These are phyloP conservation scores for Borovskyia barvae DNA, from an alignment of 208 protist genomes.

Conservation along the genomic window DNA sequence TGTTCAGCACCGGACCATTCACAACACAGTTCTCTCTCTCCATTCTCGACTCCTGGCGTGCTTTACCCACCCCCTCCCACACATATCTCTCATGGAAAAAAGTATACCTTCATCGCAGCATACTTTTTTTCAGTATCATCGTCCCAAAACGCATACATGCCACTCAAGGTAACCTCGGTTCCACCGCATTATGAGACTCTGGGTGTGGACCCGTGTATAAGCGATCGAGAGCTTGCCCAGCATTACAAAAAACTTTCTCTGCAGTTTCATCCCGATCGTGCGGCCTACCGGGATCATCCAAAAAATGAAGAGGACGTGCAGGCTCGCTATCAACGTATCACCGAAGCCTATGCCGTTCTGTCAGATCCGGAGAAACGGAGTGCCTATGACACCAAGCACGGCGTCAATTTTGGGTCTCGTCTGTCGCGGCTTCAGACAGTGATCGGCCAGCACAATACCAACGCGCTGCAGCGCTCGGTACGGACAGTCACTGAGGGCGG, in stretches of 20 bases:
- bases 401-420: conserved; percentile 70
- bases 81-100: no score
- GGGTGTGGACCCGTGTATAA: conserved; percentile 59
- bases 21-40: no score
- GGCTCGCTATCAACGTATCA: conserved; percentile 61
- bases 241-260: conserved; percentile 71
- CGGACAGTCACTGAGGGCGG: no score
- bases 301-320: conserved; percentile 27
- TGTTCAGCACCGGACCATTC: no score
- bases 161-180: not conserved
- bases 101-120: not conserved
- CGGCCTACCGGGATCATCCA: conserved; percentile 41
- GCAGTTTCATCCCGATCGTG: conserved; percentile 75
- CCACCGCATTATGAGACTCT: conserved; percentile 66
- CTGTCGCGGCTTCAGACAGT: conserved; percentile 26
- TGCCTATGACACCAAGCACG: conserved; percentile 69
- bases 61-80: no score
- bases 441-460: conserved; percentile 40
- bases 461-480: conserved; percentile 9
- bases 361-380: conserved; percentile 56
- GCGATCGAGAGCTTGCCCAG: conserved; percentile 43
- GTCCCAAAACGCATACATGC: conserved; percentile 1
- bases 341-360: conserved; percentile 70
- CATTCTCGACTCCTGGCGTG: no score
- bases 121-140: not conserved